A percentile compares a stretch with the other conserved stretches of the same genome.
Evolutionary conservation across 805 yeast genomes (phyloP).

Genomic region (Pichia deserticola): DNA sequence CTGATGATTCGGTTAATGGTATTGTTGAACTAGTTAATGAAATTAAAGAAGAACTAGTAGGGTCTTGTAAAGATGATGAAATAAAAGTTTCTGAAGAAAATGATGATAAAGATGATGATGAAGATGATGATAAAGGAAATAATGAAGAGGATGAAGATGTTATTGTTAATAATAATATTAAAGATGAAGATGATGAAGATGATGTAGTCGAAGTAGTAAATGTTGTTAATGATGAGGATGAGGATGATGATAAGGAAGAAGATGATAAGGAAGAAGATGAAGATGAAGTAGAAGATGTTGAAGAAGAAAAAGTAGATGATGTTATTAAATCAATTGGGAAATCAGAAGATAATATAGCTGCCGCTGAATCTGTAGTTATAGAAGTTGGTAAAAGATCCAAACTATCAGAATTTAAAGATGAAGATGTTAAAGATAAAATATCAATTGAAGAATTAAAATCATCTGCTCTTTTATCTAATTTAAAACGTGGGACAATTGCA

Average conservation of each 20-base stretch:
- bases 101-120: constrained; percentile 4
- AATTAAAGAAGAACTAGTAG: constrained; percentile 1
- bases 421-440: constrained; percentile 13
- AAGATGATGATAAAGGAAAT: background rate
- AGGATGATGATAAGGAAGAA: background rate
- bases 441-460: constrained; percentile 15
- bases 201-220: background rate
- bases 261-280: too few species aligned
- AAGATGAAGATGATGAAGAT: constrained; percentile 2
- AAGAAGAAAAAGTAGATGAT: too few species aligned
- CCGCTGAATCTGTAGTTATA: too few species aligned
- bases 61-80: constrained; percentile 4
- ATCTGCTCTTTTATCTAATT: constrained; percentile 18
- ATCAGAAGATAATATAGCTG: too few species aligned
- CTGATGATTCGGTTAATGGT: constrained; percentile 24
- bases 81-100: constrained; percentile 9
- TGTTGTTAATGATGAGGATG: too few species aligned
- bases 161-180: constrained; percentile 4
- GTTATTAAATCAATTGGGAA: too few species aligned
- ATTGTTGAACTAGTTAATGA: background rate
- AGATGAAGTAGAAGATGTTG: too few species aligned
- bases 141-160: background rate
- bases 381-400: too few species aligned
- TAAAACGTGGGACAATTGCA: constrained; percentile 25
- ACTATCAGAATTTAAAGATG: background rate